These are phyloP conservation scores for Tripidium arundinaceum DNA, from an alignment of 202 grass and related monocot genomes.

Conservation along the genomic window DNA sequence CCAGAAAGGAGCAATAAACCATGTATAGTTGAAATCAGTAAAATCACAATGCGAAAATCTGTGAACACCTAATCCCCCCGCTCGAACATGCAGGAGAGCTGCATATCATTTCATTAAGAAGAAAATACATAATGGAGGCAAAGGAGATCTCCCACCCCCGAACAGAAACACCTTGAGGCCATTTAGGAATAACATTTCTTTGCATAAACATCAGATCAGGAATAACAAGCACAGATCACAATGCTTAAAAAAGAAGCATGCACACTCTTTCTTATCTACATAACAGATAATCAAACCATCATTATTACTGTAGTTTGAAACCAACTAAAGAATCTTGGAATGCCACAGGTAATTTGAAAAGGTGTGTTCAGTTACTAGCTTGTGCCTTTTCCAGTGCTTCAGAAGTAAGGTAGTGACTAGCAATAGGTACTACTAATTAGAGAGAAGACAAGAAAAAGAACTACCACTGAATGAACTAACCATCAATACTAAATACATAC, in stretches of 20 bases:
- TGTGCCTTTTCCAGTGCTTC: neutral
- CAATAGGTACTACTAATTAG: neutral
- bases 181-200: neutral
- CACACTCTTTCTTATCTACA: neutral
- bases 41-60: neutral
- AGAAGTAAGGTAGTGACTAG: neutral
- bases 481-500: constrained; percentile 20
- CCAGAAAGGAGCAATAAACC: neutral
- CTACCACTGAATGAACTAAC: neutral
- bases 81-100: neutral
- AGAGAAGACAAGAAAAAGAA: neutral
- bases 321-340: neutral
- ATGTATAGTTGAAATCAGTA: neutral
- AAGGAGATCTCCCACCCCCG: neutral
- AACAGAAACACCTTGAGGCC: neutral
- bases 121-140: neutral
- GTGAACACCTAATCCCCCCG: neutral
- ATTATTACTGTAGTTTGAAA: neutral
- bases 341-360: neutral
- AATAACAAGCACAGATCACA: neutral
- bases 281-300: neutral
- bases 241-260: neutral
- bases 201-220: neutral
- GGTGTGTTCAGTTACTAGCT: neutral
- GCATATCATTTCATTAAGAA: neutral